A percentile compares a stretch with the other conserved stretches of the same genome.
Evolutionary conservation across 2,329 filamentous ascomycete genomes (phyloP).

Genomic region (Penicillium sp.): DNA sequence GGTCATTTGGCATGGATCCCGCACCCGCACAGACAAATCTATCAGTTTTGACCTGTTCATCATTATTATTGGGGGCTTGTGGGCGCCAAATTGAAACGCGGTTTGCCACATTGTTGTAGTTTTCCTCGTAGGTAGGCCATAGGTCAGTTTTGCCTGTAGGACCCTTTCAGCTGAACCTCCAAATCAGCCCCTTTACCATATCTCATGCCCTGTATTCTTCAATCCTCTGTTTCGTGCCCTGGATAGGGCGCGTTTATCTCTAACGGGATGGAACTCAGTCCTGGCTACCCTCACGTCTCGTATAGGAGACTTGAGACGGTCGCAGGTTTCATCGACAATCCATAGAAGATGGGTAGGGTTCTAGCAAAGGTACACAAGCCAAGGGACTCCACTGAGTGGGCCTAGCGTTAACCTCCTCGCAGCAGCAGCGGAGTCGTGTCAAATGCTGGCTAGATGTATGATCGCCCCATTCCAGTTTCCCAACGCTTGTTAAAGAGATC

Average conservation of each 20-base stretch:
- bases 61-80: slow-evolving; percentile 1
- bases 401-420: slow-evolving; percentile 16
- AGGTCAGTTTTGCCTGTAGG: neutral
- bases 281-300: slow-evolving; percentile 18
- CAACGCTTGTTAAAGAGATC: neutral
- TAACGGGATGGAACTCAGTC: slow-evolving; percentile 6
- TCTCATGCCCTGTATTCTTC: neutral
- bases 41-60: slow-evolving; percentile 7
- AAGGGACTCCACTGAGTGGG: slow-evolving; percentile 1
- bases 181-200: neutral
- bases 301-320: slow-evolving; percentile 20
- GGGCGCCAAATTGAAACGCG: slow-evolving; percentile 22
- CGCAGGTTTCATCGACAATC: slow-evolving; percentile 18
- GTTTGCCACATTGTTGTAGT: slow-evolving; percentile 15
- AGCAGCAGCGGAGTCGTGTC: slow-evolving; percentile 5
- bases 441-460: neutral
- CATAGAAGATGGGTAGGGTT: slow-evolving; percentile 5
- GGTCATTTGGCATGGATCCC: slow-evolving; percentile 16
- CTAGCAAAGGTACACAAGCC: neutral
- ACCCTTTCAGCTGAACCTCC: neutral
- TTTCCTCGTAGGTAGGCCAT: neutral
- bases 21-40: slow-evolving; percentile 3
- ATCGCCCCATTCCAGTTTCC: neutral
- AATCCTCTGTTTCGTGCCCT: neutral
- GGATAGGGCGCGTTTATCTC: neutral